A percentile compares a stretch with the other conserved stretches of the same genome.
Evolutionary conservation across 1,284 basidiomycete genomes (phyloP).

Genomic region (Ceratobasidium sp.): DNA sequence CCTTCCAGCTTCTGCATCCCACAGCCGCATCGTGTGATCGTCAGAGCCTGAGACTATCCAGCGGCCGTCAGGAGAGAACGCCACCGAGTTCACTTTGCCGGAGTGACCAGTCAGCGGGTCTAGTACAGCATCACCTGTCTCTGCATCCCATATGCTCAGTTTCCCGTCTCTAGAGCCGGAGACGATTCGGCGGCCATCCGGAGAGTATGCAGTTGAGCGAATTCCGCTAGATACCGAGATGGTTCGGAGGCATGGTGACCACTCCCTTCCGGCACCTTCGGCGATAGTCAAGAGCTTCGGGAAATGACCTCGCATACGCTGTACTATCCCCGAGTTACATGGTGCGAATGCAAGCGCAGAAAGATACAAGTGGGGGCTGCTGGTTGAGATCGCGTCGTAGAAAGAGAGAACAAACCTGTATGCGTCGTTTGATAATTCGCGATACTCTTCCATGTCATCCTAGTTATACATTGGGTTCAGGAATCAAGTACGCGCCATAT

Average conservation of each 20-base stretch:
- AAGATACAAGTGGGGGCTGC: background rate
- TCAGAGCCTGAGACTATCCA: constrained; percentile 39
- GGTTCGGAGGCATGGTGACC: background rate
- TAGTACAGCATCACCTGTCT: background rate
- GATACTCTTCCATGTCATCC: background rate
- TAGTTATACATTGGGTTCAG: background rate
- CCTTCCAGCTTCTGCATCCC: constrained; percentile 27
- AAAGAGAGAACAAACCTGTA: background rate
- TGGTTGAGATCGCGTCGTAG: background rate
- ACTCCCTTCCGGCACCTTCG: background rate
- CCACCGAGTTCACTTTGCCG: background rate
- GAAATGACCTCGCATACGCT: background rate
- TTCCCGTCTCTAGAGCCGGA: constrained; percentile 8
- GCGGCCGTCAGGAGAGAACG: constrained; percentile 43
- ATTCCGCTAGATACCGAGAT: background rate
- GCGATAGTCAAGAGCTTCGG: background rate
- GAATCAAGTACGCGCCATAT: background rate
- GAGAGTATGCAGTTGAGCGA: constrained; percentile 23
- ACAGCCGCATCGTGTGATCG: constrained; percentile 41
- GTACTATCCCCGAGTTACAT: background rate
- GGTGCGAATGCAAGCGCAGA: constrained; percentile 7
- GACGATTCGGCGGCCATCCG: constrained; percentile 21
- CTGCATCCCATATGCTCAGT: constrained; percentile 35
- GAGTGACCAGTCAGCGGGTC: background rate
- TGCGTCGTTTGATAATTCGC: background rate